Base-by-base conservation (phyloP, 78 protist species). In the Guillardia theta region DNA sequence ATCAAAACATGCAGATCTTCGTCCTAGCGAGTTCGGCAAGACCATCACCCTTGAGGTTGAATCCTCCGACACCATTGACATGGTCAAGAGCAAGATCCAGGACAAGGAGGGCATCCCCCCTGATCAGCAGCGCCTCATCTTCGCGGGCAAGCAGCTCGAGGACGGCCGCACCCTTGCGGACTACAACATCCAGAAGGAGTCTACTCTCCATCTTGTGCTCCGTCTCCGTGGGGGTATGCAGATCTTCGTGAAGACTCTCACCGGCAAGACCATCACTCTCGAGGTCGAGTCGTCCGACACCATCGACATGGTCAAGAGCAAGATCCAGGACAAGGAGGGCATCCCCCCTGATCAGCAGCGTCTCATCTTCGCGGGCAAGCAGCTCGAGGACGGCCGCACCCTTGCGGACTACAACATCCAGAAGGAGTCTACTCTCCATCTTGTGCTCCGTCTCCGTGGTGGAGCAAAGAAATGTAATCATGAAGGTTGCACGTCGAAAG, bases 91-190 rank as follows among this genome's bases (percentile, higher is more conserved):
- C 33, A 64, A 77, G 88, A 95, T 95, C 64, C 96, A 95, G 93
- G 96, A 95, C 93, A 95, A 95, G 95, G 96, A 95, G 88, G 95
- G 99, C 47, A 99, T 99, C 95, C 99, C 99, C 94, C 96, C 96
- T 10, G 96, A 97, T 70, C 97, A 97, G 92, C 98, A 97, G 93
- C 95, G 96, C 22, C 95, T 95, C 24, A 95, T 96, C 93, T 96
- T 95, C 88, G 96, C 96, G n/a, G 96, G 97, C 64, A 70, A 70
- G 87, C 87, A 70, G 87, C 87, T 70, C 87, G 87, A 70, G 87
- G 87, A 70, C 87, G 87, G 87, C 30, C 87, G 87, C 45, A 70
- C 87, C 1, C 96, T 97, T 24, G 94, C 95, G 19, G 98, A 97
- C 95, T 97, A 97, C 95, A 95, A 95, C 95, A 96, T 97, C 95